Conservation (phyloP, 23 red algal genomes). For the Gracilaria domingensis region DNA sequence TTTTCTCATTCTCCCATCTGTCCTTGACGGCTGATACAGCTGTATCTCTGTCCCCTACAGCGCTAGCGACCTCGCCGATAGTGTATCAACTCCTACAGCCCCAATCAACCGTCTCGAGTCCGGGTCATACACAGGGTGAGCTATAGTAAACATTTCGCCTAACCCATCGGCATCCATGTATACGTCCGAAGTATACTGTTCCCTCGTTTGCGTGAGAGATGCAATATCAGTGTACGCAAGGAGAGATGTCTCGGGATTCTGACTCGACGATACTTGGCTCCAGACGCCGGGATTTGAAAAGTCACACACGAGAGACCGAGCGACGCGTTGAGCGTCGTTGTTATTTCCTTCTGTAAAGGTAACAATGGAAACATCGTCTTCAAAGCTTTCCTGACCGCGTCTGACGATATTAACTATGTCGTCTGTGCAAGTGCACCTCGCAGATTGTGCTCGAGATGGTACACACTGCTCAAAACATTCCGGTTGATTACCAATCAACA, state of each 20-base stretch:
- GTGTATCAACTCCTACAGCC: slow-evolving; percentile 37
- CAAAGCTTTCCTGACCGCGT: not conserved
- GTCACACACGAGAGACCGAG: slow-evolving; percentile 14
- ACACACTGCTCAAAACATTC: slow-evolving; percentile 16
- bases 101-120: not conserved
- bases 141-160: slow-evolving; percentile 44
- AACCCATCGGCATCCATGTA: slow-evolving; percentile 20
- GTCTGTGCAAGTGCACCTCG: not conserved
- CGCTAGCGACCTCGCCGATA: slow-evolving; percentile 4
- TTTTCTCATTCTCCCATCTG: slow-evolving; percentile 10
- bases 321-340: slow-evolving; percentile 30
- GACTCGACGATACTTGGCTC: not conserved
- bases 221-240: slow-evolving; percentile 25
- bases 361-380: slow-evolving; percentile 4
- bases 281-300: slow-evolving; percentile 9
- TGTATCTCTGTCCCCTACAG: slow-evolving; percentile 12
- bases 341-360: slow-evolving; percentile 43
- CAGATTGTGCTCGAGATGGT: not conserved
- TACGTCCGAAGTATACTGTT: slow-evolving; percentile 24
- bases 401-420: not conserved
- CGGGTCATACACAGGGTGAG: slow-evolving; percentile 6
- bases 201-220: slow-evolving; percentile 37
- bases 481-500: slow-evolving; percentile 13
- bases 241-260: not conserved
- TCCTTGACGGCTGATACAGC: not conserved